These are phyloP conservation scores for Pseudevernia furfuracea DNA, from an alignment of 495 filamentous ascomycete genomes.

Conservation along the genomic window DNA sequence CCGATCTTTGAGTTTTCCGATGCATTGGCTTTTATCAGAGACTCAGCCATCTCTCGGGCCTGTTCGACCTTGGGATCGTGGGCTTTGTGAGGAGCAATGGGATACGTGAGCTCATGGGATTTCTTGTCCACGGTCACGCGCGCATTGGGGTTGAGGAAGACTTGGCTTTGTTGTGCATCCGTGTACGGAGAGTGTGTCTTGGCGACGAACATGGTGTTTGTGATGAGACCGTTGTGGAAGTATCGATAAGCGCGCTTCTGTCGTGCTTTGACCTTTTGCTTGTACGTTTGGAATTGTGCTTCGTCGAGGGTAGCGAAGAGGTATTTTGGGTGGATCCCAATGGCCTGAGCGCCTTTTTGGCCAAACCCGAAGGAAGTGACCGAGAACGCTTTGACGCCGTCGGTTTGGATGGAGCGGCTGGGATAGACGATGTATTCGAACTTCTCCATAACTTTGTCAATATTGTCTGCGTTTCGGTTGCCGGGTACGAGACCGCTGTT, in stretches of 20 bases:
- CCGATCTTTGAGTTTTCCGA: slow-evolving; percentile 74
- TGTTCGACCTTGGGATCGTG: slow-evolving; percentile 41
- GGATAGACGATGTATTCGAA: slow-evolving; percentile 98
- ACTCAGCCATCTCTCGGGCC: slow-evolving; percentile 72
- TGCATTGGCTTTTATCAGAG: slow-evolving; percentile 64
- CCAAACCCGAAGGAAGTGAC: slow-evolving; percentile 99
- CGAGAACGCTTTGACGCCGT: slow-evolving; percentile 95
- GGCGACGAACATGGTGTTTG: slow-evolving; percentile 93
- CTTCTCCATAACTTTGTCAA: slow-evolving; percentile 91
- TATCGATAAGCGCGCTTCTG: slow-evolving; percentile 98
- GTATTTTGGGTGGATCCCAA: slow-evolving; percentile 94
- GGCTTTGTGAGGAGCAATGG: slow-evolving; percentile 53
- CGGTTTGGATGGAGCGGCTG: slow-evolving; percentile 89
- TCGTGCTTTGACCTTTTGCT: slow-evolving; percentile 74
- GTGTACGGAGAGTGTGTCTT: slow-evolving; percentile 87
- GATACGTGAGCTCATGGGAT: slow-evolving; percentile 65
- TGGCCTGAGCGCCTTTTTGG: slow-evolving; percentile 95
- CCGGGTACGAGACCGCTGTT: slow-evolving; percentile 90
- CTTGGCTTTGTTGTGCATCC: slow-evolving; percentile 71
- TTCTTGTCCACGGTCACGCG: slow-evolving; percentile 81
- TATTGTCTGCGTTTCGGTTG: slow-evolving; percentile 96
- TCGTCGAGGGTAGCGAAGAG: slow-evolving; percentile 91
- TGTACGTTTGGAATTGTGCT: slow-evolving; percentile 73
- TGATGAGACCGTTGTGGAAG: slow-evolving; percentile 95
- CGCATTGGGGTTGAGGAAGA: slow-evolving; percentile 93